Evolutionary conservation across 306 rosid species (phyloP), one percentile per base, ranked within the genome.

Genomic region (Lupinus albus): DNA sequence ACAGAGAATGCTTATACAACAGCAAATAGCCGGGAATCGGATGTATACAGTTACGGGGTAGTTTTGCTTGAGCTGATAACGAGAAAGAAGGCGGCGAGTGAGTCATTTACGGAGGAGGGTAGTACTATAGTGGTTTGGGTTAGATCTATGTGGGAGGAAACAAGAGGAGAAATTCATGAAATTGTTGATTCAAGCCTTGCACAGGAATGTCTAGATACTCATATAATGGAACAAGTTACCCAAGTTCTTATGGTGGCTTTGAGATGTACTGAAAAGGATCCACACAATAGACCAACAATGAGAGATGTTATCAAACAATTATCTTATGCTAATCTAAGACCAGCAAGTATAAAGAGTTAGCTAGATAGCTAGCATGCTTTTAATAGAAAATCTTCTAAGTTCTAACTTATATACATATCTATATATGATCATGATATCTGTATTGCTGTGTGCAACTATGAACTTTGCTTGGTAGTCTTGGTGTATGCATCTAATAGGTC

Each of bases 31-130:
- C 70, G 73, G 81, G 95, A 84, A 54, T 85, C 82, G 8, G 96
- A 92, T 42, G 95, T 86, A 8, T 92, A 87, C 47, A 84, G 95
- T 55, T 92, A 78, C 1, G 95, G 96, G 32, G 88, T 92, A 6
- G 92, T 92, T 61, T 78, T 92, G 74, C 84, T 92, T 4, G 88
- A 87, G 91, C 75, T 87, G 71, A 76, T 92, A 79, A 84, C 87
- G 6, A 68, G 95, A 59, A 92, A 78, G 87, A 85, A 80, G 80
- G 95, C 79, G 17, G 11, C 72, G 20, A 90, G 80, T 75, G 71
- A 79, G 5, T 79, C 82, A n/a, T 86, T 81, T 35, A 25, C 17
- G 68, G 90, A 79, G 81, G 80, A 79, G 81, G 80, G 67, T 18
- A 61, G 67, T 8, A 78, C 71, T 59, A 53, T 85, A 46, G 85